A percentile compares a stretch with the other conserved stretches of the same genome.
Evolutionary conservation across 2,329 filamentous ascomycete species (phyloP).

Genomic region (Hypomyces rosellus): DNA sequence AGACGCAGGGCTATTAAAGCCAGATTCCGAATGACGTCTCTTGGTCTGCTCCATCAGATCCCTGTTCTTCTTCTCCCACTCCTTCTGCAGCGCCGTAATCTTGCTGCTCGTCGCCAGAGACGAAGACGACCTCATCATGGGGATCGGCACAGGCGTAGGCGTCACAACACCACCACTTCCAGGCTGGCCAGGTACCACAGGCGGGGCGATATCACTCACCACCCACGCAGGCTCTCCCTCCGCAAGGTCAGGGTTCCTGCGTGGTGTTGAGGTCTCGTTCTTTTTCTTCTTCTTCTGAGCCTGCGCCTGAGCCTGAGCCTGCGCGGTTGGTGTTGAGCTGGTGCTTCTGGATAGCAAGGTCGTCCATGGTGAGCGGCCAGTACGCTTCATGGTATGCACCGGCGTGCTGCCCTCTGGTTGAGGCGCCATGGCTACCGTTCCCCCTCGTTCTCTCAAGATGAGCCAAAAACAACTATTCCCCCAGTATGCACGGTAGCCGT

Average conservation of each 20-base stretch:
- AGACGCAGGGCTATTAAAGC: neutral
- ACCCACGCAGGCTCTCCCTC: slow-evolving; percentile 11
- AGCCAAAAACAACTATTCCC: too few relatives aligned
- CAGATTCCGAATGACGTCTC: neutral
- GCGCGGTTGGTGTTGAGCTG: neutral
- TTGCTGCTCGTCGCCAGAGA: slow-evolving; percentile 6
- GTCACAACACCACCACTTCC: neutral
- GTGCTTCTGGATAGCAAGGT: neutral
- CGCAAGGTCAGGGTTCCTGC: neutral
- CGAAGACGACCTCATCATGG: neutral
- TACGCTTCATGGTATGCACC: slow-evolving; percentile 11
- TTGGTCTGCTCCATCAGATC: neutral
- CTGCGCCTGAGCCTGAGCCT: neutral
- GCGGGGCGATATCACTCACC: slow-evolving; percentile 18
- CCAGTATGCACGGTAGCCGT: too few relatives aligned
- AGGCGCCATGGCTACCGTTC: neutral
- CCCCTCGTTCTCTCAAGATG: neutral
- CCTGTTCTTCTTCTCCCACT: slow-evolving; percentile 22
- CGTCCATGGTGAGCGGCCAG: slow-evolving; percentile 4
- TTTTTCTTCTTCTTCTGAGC: neutral
- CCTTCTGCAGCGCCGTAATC: slow-evolving; percentile 23
- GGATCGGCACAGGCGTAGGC: neutral
- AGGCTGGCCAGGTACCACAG: neutral
- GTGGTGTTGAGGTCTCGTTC: neutral
- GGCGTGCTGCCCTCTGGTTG: neutral